Percentiles rank a stretch among this genome's conserved stretches.
These are phyloP conservation scores for Lepidium didymum DNA, from an alignment of 345 rosid genomes.

Conservation along the genomic window DNA sequence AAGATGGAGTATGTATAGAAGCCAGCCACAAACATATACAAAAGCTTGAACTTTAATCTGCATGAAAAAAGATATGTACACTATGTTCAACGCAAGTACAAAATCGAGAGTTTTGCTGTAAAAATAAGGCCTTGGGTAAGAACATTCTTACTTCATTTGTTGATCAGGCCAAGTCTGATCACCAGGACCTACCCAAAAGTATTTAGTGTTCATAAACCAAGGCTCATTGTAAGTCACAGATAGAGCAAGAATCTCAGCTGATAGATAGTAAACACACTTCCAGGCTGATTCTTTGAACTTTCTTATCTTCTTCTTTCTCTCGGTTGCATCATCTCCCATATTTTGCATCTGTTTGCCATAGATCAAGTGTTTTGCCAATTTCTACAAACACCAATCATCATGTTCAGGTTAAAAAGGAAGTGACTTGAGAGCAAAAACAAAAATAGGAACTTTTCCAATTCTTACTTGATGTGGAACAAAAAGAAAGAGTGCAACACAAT, in stretches of 20 bases:
- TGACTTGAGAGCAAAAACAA: background rate
- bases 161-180: conserved; percentile 81
- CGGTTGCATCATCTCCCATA: conserved; percentile 27
- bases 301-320: conserved; percentile 46
- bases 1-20: conserved; percentile 72
- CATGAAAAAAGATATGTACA: background rate
- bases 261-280: conserved; percentile 76
- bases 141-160: conserved; percentile 59
- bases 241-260: conserved; percentile 63
- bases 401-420: background rate
- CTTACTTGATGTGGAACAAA: background rate
- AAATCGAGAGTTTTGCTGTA: background rate
- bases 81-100: background rate
- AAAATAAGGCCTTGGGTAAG: background rate
- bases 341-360: conserved; percentile 43
- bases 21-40: conserved; percentile 71
- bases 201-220: conserved; percentile 67
- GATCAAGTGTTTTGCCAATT: conserved; percentile 44
- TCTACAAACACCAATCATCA: conserved; percentile 41
- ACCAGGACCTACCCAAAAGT: conserved; percentile 84
- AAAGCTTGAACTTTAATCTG: conserved; percentile 64
- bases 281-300: conserved; percentile 93
- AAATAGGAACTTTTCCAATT: background rate
- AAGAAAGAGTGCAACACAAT: background rate
- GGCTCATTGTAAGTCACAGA: conserved; percentile 63